These are phyloP conservation scores for Candida glaebosa DNA, from an alignment of 805 yeast species.

Conservation along the genomic window DNA sequence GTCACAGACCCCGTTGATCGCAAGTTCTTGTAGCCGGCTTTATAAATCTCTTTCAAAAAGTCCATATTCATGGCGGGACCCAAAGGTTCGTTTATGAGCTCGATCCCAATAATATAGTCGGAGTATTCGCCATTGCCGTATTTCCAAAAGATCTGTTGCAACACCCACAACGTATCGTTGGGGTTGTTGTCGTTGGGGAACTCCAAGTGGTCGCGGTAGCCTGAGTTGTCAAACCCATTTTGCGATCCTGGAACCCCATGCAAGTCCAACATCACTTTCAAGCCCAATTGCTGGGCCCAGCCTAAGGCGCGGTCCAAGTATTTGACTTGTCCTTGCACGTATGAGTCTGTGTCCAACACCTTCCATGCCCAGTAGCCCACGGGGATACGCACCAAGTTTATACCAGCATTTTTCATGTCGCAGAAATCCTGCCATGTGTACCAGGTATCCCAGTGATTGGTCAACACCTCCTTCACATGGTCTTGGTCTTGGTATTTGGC, in stretches of 20 bases:
- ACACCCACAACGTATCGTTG: conserved; percentile 51
- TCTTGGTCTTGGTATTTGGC: conserved; percentile 58
- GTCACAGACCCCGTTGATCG: conserved; percentile 52
- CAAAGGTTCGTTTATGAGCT: conserved; percentile 86
- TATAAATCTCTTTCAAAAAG: conserved; percentile 56
- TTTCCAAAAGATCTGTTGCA: conserved; percentile 52
- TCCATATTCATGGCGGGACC: conserved; percentile 64
- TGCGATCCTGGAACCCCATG: conserved; percentile 98
- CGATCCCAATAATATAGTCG: conserved; percentile 79
- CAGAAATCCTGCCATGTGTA: conserved; percentile 69
- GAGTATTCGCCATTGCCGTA: conserved; percentile 60
- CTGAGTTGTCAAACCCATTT: conserved; percentile 94
- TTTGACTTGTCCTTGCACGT: conserved; percentile 73
- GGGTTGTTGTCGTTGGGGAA: conserved; percentile 59
- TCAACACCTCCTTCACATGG: conserved; percentile 48
- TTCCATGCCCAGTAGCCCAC: conserved; percentile 93
- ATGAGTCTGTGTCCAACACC: conserved; percentile 66
- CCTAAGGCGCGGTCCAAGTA: conserved; percentile 73
- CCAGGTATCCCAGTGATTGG: conserved; percentile 77
- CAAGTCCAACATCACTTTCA: conserved; percentile 86
- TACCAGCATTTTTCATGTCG: conserved; percentile 56
- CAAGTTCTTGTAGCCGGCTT: conserved; percentile 59
- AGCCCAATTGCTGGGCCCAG: conserved; percentile 62
- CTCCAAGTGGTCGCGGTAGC: conserved; percentile 58
- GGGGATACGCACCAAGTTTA: conserved; percentile 86